Percentiles rank a stretch among this genome's conserved stretches.
Conservation (phyloP, 2,329 filamentous ascomycete species). For the Exserohilum turcica region DNA sequence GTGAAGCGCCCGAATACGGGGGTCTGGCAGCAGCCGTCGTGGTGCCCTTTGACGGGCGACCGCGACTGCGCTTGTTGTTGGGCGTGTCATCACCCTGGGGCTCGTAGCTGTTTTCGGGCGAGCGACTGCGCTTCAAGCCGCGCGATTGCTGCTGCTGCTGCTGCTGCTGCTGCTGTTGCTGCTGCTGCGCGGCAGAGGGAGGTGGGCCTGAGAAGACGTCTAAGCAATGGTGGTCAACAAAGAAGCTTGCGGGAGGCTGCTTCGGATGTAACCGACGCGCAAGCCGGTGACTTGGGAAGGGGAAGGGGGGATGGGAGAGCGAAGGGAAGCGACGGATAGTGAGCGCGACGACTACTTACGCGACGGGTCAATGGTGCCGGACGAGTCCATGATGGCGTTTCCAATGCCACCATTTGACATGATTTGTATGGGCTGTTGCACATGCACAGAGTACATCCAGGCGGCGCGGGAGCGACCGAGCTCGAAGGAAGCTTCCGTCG, state of each 20-base stretch:
- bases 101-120: constrained; percentile 48
- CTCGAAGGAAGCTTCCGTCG: constrained; percentile 31
- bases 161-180: constrained; percentile 35
- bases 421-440: constrained; percentile 37
- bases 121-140: constrained; percentile 50
- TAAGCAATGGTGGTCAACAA: constrained; percentile 28
- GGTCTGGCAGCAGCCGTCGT: constrained; percentile 46
- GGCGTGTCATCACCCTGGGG: constrained; percentile 35
- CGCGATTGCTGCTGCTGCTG: constrained; percentile 39
- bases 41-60: constrained; percentile 64
- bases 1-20: constrained; percentile 56
- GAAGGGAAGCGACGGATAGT: background rate
- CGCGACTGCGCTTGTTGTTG: constrained; percentile 46
- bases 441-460: constrained; percentile 51
- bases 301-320: too few species aligned
- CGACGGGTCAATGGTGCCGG: constrained; percentile 50
- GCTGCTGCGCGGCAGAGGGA: constrained; percentile 41
- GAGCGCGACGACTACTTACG: constrained; percentile 15
- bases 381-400: constrained; percentile 49
- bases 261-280: constrained; percentile 43
- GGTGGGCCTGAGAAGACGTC: constrained; percentile 39
- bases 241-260: constrained; percentile 22
- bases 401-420: constrained; percentile 49
- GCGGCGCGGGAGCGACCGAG: constrained; percentile 43
- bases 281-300: constrained; percentile 16